phyloP scores from a whole-genome alignment of 73 alveolate species.

The Blepharisma stoltei region DNA sequence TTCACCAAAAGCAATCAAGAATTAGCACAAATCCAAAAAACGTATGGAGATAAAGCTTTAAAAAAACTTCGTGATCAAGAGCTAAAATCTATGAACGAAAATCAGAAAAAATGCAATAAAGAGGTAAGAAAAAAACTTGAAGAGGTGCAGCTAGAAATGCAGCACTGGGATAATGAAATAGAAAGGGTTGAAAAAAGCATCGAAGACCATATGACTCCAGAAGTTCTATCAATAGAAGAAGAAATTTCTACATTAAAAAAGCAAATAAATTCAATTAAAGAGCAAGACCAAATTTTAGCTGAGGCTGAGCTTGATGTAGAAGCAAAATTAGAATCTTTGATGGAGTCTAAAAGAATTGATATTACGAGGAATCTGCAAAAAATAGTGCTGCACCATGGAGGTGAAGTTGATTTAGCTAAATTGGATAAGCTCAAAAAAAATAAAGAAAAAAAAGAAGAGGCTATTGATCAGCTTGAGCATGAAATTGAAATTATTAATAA shows the following conservation, averaged over 20 bases:
- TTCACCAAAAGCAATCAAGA: neutral
- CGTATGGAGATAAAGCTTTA: slow-evolving; percentile 1
- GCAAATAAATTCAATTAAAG: neutral
- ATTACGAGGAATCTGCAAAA: slow-evolving; percentile 3
- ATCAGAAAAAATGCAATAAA: slow-evolving; percentile 1
- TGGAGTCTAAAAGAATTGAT: slow-evolving; percentile 28
- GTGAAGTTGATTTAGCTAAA: slow-evolving; percentile 8
- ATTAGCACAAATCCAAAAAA: neutral
- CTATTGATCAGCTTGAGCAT: neutral
- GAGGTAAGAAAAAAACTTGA: neutral
- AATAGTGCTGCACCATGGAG: neutral
- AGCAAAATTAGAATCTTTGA: slow-evolving; percentile 22
- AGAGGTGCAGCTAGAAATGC: neutral
- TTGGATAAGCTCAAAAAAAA: neutral
- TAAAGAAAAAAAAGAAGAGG: slow-evolving; percentile 5
- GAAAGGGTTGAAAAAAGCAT: neutral
- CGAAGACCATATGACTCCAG: neutral
- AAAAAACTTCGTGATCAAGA: neutral
- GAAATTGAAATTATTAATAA: slow-evolving; percentile 18
- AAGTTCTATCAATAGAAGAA: neutral
- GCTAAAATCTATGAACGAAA: neutral
- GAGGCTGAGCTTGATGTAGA: slow-evolving; percentile 20
- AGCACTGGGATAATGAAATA: slow-evolving; percentile 14
- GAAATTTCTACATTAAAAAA: neutral
- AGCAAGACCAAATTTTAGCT: slow-evolving; percentile 3